Evolutionary conservation across 2,329 filamentous ascomycete genomes (phyloP), one percentile per base, ranked within the genome.

Genomic region (Colletotrichum theobromicola): DNA sequence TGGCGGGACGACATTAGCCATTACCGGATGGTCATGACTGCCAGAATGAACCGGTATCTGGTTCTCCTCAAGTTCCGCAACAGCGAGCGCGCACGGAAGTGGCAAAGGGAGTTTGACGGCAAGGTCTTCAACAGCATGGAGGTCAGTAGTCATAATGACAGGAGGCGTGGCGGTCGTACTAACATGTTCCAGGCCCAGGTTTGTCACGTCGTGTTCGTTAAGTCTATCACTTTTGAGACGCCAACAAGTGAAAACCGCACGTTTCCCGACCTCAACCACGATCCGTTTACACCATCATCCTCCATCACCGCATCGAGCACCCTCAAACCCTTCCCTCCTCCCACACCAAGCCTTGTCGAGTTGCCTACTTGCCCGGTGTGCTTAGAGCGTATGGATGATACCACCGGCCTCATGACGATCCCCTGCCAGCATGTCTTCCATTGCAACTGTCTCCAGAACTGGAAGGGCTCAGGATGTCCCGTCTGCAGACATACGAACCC

Each of bases 351-450:
- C 64, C 88, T 98, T 2, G 90, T 98, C 68, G 97, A 99, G 84
- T 87, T 99, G 15, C 97, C 97, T 3, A 98, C 97, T 2, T 99
- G 97, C 77, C 96, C 97, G 0, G 97, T 99, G 12, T 99, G 97
- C 78, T 89, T 99, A 7, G 97, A 99, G 83, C 93, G 96, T 62
- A 99, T 99, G 97, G 97, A 99, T 80, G 96, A 98, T 82, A 98
- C 96, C 1, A 97, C 95, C 0, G 97, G 97, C 0, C 88, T 99
- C 4, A 91, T 99, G 81, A 99, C 97, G 1, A 98, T 98, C 53
- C 93, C 97, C 34, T 99, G 97, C 82, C 96, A 98, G 80, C 97
- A 99, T 80, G 95, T 98, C 66, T 99, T 99, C 81, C 97, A 99
- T 83, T 98, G 97, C 81, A 96, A 93, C 2, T 99, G 97, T 84